A percentile compares a stretch with the other conserved stretches of the same genome.
phyloP scores from a whole-genome alignment of 202 grass and related monocot species.

The Dendrocalamus latiflorus region DNA sequence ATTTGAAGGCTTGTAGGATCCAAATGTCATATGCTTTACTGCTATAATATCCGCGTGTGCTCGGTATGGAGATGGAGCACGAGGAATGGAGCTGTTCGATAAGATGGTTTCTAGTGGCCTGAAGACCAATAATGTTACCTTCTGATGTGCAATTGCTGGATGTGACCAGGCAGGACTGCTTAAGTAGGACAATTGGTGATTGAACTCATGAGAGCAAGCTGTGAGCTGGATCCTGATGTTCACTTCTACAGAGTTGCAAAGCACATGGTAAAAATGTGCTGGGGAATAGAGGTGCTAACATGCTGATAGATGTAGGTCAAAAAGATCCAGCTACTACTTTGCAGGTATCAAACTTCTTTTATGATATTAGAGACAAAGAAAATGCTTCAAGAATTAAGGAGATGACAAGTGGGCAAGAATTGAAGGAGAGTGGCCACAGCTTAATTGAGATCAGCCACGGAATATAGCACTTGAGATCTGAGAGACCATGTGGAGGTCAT shows the following conservation, averaged over 20 bases:
- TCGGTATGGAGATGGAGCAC: no score
- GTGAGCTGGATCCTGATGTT: conserved; percentile 29
- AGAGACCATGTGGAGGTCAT: no score
- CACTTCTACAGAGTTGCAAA: conserved; percentile 24
- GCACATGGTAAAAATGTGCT: conserved; percentile 20
- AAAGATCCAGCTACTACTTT: conserved; percentile 20
- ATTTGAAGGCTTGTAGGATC: no score
- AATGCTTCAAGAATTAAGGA: conserved; percentile 25
- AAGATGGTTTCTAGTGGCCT: no score
- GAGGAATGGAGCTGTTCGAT: no score
- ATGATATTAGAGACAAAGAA: conserved; percentile 6
- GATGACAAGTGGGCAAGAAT: conserved; percentile 1
- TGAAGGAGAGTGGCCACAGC: background rate
- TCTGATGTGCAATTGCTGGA: conserved; percentile 20
- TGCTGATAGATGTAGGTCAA: no score
- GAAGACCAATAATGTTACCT: background rate
- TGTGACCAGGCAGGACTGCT: conserved; percentile 29
- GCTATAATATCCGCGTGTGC: no score
- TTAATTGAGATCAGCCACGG: no score
- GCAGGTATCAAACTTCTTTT: conserved; percentile 29
- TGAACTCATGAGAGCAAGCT: conserved; percentile 27
- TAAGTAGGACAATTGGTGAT: conserved; percentile 26
- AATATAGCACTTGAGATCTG: no score
- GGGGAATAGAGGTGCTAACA: no score
- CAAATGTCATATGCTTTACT: no score